Conservation (phyloP, 148 eudicot genomes). For the Heliosperma pusillum region DNA sequence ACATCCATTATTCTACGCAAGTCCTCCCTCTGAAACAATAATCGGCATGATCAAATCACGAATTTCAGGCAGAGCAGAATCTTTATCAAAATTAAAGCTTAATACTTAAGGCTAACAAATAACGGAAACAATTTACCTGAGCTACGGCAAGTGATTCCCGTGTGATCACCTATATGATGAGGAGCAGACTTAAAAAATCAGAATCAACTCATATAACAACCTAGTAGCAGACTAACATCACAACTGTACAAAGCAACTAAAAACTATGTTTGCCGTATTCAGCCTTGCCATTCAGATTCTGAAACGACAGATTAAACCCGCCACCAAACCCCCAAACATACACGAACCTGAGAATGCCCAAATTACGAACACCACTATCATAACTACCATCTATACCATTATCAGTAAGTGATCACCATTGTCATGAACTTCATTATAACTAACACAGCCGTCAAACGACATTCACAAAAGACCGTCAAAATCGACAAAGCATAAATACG, state of each 20-base stretch:
- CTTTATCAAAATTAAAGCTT: background rate
- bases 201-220: background rate
- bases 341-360: background rate
- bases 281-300: background rate
- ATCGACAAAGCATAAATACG: no score
- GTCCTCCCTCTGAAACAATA: conserved; percentile 52
- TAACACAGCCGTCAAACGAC: no score
- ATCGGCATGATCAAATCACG: background rate
- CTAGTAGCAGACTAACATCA: background rate
- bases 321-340: background rate
- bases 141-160: conserved; percentile 63
- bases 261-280: background rate
- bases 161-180: conserved; percentile 54
- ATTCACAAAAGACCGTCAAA: no score
- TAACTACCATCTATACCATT: background rate
- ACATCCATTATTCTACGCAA: conserved; percentile 65
- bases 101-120: background rate
- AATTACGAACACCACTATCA: background rate
- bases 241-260: background rate
- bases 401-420: background rate
- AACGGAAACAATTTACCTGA: conserved; percentile 41
- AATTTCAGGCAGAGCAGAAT: background rate
- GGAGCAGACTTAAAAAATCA: background rate
- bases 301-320: background rate
- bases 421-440: background rate